Base-by-base conservation (phyloP, 2,329 filamentous ascomycete genomes). In the Neonectria punicea region DNA sequence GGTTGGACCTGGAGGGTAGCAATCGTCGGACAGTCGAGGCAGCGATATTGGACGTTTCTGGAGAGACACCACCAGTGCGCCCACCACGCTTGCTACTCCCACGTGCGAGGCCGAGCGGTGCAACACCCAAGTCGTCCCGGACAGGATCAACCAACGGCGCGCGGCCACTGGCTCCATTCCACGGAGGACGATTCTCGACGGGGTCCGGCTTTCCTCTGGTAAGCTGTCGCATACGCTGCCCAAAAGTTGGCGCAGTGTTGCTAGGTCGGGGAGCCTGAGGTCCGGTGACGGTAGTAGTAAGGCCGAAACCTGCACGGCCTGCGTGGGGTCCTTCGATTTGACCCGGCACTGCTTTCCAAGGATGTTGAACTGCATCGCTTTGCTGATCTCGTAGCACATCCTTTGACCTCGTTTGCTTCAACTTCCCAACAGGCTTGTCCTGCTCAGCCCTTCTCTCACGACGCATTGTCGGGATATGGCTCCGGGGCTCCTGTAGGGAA, bases 131-230 rank as follows among this genome's bases (percentile, higher is more conserved):
- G 39, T 87, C 87, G 74, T 93, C 90, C 73, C 83, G 85, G 41
- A 93, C 85, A 4, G 91, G 89, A 49, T 85, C 84, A 36, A 92
- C 85, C 61, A 93, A 83, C 39, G 86, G 82, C 46, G 85, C 85
- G 68, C 92, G 87, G 30, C 92, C 92, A 75, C 89, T 93, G 41
- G 89, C 88, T 18, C 92, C 92, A 72, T 89, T 90, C 92, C 92
- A 94, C 62, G 89, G 84, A 5, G 89, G 88, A 22, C 84, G 82
- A 56, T 74, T 81, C 28, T 84, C 81, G 58, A 82, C 30, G 66
- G 71, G 76, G 68, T 72, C 80, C 72, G 69, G 77, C 74, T 81
- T 67, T 74, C 78, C 70, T 79, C 78, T 75, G 44, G 74, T 73
- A 53, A 77, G 63, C 32, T 77, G 73, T 11, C 77, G 74, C 61